Evolutionary conservation across 306 rosid genomes (phyloP).

Genomic region (Vachellia pachyceras): DNA sequence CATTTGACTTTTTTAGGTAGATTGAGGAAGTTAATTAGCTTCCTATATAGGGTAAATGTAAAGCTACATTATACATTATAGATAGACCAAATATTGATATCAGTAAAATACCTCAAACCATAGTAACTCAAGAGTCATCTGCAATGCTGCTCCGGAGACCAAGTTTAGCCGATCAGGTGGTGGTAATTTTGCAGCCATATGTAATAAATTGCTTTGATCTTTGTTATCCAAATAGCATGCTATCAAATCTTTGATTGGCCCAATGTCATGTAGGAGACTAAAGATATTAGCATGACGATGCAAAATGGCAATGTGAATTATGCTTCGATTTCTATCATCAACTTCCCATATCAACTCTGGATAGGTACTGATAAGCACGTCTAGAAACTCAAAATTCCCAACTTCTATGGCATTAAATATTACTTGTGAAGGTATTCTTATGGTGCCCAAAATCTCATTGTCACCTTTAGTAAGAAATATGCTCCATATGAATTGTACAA

Average conservation of each 20-base stretch:
- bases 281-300: background rate
- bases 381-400: conserved; percentile 53
- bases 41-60: too few relatives aligned
- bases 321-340: background rate
- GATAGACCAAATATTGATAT: too few relatives aligned
- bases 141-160: background rate
- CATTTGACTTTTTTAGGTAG: too few relatives aligned
- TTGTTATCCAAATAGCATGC: background rate
- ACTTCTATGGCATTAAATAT: conserved; percentile 39
- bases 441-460: background rate
- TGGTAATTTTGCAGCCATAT: background rate
- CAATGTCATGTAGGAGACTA: background rate
- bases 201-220: background rate
- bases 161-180: background rate
- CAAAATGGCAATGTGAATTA: background rate
- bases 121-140: background rate
- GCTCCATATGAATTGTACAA: conserved; percentile 21
- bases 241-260: conserved; percentile 42
- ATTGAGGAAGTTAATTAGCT: too few relatives aligned
- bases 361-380: conserved; percentile 40
- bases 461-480: conserved; percentile 28
- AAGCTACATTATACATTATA: too few relatives aligned
- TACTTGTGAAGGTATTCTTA: conserved; percentile 40
- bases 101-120: background rate
- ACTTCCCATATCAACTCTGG: conserved; percentile 6